phyloP scores from a whole-genome alignment of 202 grass and related monocot species.

The Zizania palustris region DNA sequence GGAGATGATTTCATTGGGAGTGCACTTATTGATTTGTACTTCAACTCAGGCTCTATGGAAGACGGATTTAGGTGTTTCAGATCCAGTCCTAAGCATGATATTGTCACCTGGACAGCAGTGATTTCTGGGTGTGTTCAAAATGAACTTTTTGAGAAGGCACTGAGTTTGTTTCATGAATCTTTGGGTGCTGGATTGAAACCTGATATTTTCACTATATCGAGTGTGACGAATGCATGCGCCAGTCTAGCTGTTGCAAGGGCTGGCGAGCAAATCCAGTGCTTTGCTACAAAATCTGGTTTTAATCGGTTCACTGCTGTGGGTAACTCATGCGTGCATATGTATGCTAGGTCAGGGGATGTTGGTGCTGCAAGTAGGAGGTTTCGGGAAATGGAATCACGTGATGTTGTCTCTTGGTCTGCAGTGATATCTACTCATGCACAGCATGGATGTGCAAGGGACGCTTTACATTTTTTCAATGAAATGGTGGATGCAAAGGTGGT shows the following conservation, averaged over 20 bases:
- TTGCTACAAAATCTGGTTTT: constrained; percentile 61
- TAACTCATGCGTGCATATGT: constrained; percentile 77
- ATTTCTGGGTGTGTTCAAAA: constrained; percentile 74
- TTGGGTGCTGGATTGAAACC: constrained; percentile 53
- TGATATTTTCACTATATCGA: constrained; percentile 69
- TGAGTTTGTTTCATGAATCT: constrained; percentile 59
- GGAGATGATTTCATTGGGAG: constrained; percentile 66
- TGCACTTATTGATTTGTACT: constrained; percentile 68
- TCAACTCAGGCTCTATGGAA: constrained; percentile 48
- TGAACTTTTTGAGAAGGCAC: constrained; percentile 57
- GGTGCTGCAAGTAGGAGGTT: constrained; percentile 57
- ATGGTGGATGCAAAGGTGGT: constrained; percentile 48
- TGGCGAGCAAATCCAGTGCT: constrained; percentile 67
- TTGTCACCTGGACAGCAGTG: constrained; percentile 76
- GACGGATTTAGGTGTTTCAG: constrained; percentile 69
- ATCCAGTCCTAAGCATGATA: constrained; percentile 53
- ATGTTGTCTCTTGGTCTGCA: constrained; percentile 84
- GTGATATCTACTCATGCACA: constrained; percentile 71
- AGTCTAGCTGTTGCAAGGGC: constrained; percentile 63
- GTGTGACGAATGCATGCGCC: constrained; percentile 69
- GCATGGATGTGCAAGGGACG: constrained; percentile 60
- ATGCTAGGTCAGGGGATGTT: constrained; percentile 70
- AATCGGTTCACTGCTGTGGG: constrained; percentile 53
- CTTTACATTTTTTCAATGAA: constrained; percentile 55
- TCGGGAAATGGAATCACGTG: constrained; percentile 60